A percentile compares a stretch with the other conserved stretches of the same genome.
Evolutionary conservation across 352 stramenopile species (phyloP).

Genomic region (Thalassiosira exigua): DNA sequence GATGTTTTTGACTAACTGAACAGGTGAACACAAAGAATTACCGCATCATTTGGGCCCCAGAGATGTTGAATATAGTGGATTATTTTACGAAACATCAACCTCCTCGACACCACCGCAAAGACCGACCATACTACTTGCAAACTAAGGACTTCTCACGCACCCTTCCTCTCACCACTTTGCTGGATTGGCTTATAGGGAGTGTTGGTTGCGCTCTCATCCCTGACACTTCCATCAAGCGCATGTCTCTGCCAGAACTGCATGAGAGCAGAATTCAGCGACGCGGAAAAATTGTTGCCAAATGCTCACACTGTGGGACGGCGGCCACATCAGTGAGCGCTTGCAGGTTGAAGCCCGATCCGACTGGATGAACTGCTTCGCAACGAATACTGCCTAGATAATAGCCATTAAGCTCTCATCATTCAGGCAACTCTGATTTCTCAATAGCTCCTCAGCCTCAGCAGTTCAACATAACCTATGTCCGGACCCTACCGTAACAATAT

Average conservation of each 20-base stretch:
- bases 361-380: too few relatives aligned
- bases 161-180: not conserved
- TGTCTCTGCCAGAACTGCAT: not conserved
- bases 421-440: too few relatives aligned
- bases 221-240: not conserved
- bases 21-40: conserved; percentile 6
- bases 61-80: conserved; percentile 17
- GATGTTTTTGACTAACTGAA: conserved; percentile 49
- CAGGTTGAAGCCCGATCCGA: too few relatives aligned
- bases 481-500: not conserved
- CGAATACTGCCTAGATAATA: too few relatives aligned
- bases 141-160: not conserved
- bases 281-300: too few relatives aligned
- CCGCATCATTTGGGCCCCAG: conserved; percentile 9
- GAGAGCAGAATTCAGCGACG: not conserved
- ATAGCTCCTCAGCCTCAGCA: too few relatives aligned
- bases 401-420: too few relatives aligned
- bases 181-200: not conserved
- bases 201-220: not conserved
- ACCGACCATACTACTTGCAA: not conserved
- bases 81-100: conserved; percentile 54
- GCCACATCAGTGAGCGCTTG: not conserved
- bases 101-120: conserved; percentile 19
- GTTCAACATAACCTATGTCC: too few relatives aligned
- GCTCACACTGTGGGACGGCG: not conserved